Conservation (phyloP, 192 early-diverging fungal species). For the Umbelopsis ramanniana region DNA sequence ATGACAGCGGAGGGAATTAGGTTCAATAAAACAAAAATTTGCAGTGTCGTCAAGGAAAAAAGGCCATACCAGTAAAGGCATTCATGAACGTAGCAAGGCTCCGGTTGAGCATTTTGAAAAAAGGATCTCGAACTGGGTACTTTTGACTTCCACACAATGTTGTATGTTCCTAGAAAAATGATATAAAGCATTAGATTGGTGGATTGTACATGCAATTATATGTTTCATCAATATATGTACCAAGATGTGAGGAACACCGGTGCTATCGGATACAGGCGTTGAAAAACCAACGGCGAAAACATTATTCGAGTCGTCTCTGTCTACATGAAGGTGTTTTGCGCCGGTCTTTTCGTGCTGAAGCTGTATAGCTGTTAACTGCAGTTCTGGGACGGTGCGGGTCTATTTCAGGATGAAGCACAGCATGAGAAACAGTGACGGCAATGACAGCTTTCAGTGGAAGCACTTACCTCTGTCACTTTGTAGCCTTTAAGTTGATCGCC, state of each 20-base stretch:
- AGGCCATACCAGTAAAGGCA: constrained; percentile 77
- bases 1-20: neutral
- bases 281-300: constrained; percentile 94
- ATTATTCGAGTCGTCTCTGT: constrained; percentile 88
- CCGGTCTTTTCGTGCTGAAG: constrained; percentile 79
- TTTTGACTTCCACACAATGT: constrained; percentile 86
- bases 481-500: constrained; percentile 26
- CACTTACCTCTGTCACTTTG: constrained; percentile 14
- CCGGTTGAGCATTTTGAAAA: constrained; percentile 97
- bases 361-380: constrained; percentile 76
- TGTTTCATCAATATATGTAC: constrained; percentile 25
- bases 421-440: too few species aligned
- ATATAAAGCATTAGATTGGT: neutral
- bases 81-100: constrained; percentile 98
- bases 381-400: constrained; percentile 68
- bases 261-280: constrained; percentile 79
- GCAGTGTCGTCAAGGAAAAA: neutral
- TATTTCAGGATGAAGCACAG: constrained; percentile 26
- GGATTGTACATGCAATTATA: neutral
- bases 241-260: constrained; percentile 93
- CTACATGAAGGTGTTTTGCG: constrained; percentile 88
- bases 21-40: too few species aligned
- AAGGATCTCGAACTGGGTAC: constrained; percentile 97
- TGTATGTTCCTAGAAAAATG: constrained; percentile 73
- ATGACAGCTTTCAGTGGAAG: neutral